A percentile compares a stretch with the other conserved stretches of the same genome.
phyloP scores from a whole-genome alignment of 2,329 filamentous ascomycete species.

The Aspergillus aculeatinus region DNA sequence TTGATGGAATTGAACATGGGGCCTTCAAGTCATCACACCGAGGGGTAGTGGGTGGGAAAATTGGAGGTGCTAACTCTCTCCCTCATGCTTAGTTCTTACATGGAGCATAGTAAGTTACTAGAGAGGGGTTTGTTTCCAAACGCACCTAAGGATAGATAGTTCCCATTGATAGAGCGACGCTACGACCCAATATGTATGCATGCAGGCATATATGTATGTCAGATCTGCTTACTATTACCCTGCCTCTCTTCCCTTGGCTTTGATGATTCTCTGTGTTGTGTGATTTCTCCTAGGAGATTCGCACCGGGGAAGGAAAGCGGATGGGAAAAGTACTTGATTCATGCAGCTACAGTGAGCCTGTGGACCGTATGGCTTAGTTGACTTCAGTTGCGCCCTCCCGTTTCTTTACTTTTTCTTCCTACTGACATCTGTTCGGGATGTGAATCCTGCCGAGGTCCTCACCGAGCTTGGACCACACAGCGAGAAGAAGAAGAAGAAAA shows the following conservation, averaged over 20 bases:
- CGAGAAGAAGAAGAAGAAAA: conserved; percentile 1
- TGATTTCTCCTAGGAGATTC: background rate
- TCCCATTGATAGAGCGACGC: no score
- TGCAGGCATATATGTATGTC: background rate
- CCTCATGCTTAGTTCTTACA: background rate
- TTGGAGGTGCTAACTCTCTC: no score
- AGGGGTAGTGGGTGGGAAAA: no score
- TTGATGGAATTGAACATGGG: background rate
- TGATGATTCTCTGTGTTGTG: background rate
- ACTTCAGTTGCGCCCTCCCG: background rate
- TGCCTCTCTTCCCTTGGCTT: no score
- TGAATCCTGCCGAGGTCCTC: background rate
- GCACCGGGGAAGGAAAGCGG: background rate
- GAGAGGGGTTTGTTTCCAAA: background rate
- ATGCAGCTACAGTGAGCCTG: no score
- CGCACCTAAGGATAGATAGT: background rate
- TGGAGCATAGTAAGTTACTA: background rate
- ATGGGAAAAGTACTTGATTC: background rate
- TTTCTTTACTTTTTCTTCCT: background rate
- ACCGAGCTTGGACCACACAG: background rate
- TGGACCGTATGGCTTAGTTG: background rate
- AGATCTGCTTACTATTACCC: background rate
- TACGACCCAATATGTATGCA: background rate
- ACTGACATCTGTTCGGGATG: background rate
- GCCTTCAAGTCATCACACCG: background rate